Evolutionary conservation across 306 rosid species (phyloP), one percentile per base, ranked within the genome.

Genomic region (Glycine latifolia): DNA sequence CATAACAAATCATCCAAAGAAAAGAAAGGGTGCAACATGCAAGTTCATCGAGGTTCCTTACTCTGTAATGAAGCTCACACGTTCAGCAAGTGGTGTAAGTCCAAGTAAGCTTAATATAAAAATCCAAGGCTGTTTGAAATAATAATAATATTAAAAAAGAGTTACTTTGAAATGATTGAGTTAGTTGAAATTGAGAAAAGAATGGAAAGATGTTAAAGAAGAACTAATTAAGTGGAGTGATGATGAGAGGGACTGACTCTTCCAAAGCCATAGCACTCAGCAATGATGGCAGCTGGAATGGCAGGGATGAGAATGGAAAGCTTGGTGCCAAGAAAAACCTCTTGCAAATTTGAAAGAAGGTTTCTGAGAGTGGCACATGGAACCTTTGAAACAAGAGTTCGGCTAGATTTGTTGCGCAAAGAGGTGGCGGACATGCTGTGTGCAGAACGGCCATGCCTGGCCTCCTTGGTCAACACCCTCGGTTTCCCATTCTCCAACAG

Each of bases 61-160:
- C 99, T 95, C 99, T 8, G 99, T 93, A 54, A 95, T 88, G 79
- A 95, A 95, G 88, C 98, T 95, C 62, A 93, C 91, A 50, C 99
- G 97, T 86, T 95, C 99, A 17, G 98, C 99, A 1, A 95, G 94
- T 17, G 97, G 96, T 8, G 92, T 87, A 3, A 95, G 97, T 13
- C 92, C 99, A 77, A 95, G 86, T 44, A 95, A 80, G 80, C 99
- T 95, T 87, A 95, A 71, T 1, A 86, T 87, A 73, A 95, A 95
- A 63, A 91, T 80, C 98, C 97, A 95, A 0, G 99, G 88, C 99
- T 95, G 95, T 84, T 26, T 26, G 4, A 53, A 76, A 83, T 2
- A 43, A 72, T 2, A 53, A 26, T 26, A 26, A 26, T 26, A 26
- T 26, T 26, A 26, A 26, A 26, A 26, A 26, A 26, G 31, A 20